Evolutionary conservation across 768 basidiomycete species (phyloP).

Genomic region (Hygrophoropsis aurantiaca): DNA sequence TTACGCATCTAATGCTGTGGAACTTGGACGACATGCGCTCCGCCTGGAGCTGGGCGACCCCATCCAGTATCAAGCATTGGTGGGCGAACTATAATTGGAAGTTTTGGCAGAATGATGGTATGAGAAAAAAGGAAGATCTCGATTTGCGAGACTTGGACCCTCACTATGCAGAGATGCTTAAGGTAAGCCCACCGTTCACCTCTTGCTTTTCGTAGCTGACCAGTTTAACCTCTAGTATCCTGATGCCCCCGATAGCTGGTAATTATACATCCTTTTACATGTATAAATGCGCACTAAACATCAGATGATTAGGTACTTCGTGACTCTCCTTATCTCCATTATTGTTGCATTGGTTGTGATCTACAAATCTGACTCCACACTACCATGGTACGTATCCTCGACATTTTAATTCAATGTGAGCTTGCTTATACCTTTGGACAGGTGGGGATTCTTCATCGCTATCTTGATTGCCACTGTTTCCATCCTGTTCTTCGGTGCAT

Average conservation of each 20-base stretch:
- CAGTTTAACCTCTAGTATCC: constrained; percentile 12
- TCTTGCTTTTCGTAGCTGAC: neutral
- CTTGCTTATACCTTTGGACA: constrained; percentile 9
- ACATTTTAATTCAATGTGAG: neutral
- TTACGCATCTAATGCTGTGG: constrained; percentile 48
- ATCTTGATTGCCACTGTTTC: constrained; percentile 43
- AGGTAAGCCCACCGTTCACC: constrained; percentile 26
- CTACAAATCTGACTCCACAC: constrained; percentile 44
- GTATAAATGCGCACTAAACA: no score
- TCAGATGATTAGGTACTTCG: constrained; percentile 10
- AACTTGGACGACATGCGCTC: constrained; percentile 39
- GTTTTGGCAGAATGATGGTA: constrained; percentile 44
- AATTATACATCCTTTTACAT: no score
- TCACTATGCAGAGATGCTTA: constrained; percentile 52
- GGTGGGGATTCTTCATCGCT: constrained; percentile 51
- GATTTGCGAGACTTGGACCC: constrained; percentile 39
- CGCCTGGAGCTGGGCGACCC: constrained; percentile 43
- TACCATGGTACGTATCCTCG: constrained; percentile 39
- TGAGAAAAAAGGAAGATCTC: constrained; percentile 27
- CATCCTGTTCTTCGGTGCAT: constrained; percentile 45
- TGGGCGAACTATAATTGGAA: constrained; percentile 38
- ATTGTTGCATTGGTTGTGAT: constrained; percentile 43
- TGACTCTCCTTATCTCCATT: constrained; percentile 9
- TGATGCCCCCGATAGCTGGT: constrained; percentile 21
- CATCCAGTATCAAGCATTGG: constrained; percentile 30